Percentiles rank a stretch among this genome's conserved stretches.
phyloP scores from a whole-genome alignment of 2,329 filamentous ascomycete genomes.

The Tolypocladium nubicola region DNA sequence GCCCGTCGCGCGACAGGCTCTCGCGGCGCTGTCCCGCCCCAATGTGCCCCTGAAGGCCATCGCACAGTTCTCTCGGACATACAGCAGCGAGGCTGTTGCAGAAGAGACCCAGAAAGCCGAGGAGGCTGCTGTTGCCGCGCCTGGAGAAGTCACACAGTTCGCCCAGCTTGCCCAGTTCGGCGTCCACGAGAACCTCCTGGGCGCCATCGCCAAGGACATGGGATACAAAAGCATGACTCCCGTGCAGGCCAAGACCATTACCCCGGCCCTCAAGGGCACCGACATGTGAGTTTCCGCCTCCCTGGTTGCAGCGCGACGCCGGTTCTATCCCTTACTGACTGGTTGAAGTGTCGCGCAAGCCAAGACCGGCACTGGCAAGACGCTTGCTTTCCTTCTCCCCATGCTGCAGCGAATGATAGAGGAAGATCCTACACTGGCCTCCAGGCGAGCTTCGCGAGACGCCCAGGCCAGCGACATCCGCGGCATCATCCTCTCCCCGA shows the following conservation, averaged over 20 bases:
- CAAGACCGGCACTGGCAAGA: slow-evolving; percentile 95
- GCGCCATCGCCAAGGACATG: slow-evolving; percentile 62
- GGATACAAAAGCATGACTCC: slow-evolving; percentile 80
- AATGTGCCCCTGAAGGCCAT: slow-evolving; percentile 11
- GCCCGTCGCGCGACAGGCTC: slow-evolving; percentile 12
- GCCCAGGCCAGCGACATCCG: slow-evolving; percentile 49
- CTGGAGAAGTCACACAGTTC: slow-evolving; percentile 28
- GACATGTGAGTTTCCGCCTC: slow-evolving; percentile 60
- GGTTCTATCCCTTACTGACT: slow-evolving; percentile 1
- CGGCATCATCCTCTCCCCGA: slow-evolving; percentile 66
- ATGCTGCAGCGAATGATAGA: slow-evolving; percentile 68
- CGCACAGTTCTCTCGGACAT: slow-evolving; percentile 18
- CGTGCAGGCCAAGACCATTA: slow-evolving; percentile 78
- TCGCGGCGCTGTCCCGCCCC: slow-evolving; percentile 9
- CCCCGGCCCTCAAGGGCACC: slow-evolving; percentile 63
- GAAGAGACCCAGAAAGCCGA: slow-evolving; percentile 8
- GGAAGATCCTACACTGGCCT: slow-evolving; percentile 50
- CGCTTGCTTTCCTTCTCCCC: slow-evolving; percentile 82
- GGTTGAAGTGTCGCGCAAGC: slow-evolving; percentile 71
- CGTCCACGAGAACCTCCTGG: slow-evolving; percentile 55
- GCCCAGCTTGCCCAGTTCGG: slow-evolving; percentile 31
- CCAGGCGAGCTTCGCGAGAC: slow-evolving; percentile 21
- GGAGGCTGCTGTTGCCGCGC: slow-evolving; percentile 2
- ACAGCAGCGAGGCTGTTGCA: slow-evolving; percentile 28
- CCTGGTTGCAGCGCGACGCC: not conserved